A percentile compares a stretch with the other conserved stretches of the same genome.
Conservation (phyloP, 345 rosid species). For the Eucalyptus curtisii region DNA sequence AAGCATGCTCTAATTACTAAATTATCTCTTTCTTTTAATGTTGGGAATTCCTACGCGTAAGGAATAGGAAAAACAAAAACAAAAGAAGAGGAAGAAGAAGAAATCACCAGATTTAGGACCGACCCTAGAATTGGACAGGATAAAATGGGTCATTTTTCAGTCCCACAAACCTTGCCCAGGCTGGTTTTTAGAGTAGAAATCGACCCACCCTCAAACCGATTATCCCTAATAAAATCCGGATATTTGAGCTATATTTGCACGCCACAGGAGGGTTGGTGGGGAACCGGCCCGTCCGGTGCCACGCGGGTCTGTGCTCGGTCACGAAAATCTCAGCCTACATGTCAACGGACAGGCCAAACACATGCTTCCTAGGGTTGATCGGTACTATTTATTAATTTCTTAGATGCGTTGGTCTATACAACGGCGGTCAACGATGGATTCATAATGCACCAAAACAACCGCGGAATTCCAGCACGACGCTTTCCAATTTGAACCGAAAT, state of each 20-base stretch:
- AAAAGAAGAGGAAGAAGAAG: background rate
- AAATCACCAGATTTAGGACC: accelerated
- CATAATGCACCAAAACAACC: background rate
- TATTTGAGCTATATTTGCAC: background rate
- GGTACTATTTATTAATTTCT: background rate
- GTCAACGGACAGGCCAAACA: background rate
- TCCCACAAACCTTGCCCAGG: background rate
- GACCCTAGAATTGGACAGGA: accelerated
- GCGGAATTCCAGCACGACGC: background rate
- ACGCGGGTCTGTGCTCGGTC: background rate
- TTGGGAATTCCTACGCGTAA: background rate
- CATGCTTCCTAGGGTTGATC: background rate
- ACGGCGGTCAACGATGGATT: background rate
- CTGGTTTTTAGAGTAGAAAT: background rate
- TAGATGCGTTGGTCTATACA: background rate
- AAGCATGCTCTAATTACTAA: background rate
- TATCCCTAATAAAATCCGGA: background rate
- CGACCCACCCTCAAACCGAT: background rate
- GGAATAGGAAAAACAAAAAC: background rate
- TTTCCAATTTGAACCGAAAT: background rate
- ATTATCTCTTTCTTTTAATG: background rate
- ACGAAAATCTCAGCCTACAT: accelerated
- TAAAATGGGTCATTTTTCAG: accelerated
- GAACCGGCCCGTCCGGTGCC: background rate
- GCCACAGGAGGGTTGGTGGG: background rate